Evolutionary conservation across 2,329 filamentous ascomycete genomes (phyloP).

Genomic region (Rosellinia necatrix): DNA sequence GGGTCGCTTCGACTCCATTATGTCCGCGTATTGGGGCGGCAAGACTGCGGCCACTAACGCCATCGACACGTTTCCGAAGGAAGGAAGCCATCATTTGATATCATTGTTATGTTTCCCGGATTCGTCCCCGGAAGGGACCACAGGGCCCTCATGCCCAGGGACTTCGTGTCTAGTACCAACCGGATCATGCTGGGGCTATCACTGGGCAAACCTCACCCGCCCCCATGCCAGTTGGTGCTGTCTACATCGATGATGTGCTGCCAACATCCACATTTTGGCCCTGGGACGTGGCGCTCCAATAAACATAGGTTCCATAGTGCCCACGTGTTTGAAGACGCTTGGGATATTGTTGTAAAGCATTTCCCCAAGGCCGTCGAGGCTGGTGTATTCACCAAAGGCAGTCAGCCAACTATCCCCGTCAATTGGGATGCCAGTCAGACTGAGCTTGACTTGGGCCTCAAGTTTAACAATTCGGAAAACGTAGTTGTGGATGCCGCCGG

Average conservation of each 20-base stretch:
- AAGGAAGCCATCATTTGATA: constrained; percentile 5
- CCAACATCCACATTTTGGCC: constrained; percentile 15
- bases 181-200: constrained; percentile 6
- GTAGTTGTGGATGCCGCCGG: not conserved
- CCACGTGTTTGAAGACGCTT: constrained; percentile 24
- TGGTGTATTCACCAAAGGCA: constrained; percentile 19
- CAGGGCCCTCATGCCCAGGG: constrained; percentile 6
- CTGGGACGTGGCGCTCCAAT: constrained; percentile 7
- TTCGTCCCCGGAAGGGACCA: constrained; percentile 23
- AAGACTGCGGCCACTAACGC: constrained; percentile 9
- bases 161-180: constrained; percentile 12
- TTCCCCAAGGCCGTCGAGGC: constrained; percentile 16
- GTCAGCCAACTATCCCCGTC: constrained; percentile 6
- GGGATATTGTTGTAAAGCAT: constrained; percentile 12
- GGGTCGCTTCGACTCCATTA: not conserved
- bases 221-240: constrained; percentile 11
- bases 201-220: not conserved
- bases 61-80: constrained; percentile 11
- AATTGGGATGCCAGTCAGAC: constrained; percentile 8
- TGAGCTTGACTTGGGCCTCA: not conserved
- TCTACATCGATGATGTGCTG: constrained; percentile 13
- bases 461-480: constrained; percentile 6
- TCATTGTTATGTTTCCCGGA: constrained; percentile 21
- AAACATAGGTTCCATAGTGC: constrained; percentile 12
- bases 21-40: constrained; percentile 6